Percentiles rank a stretch among this genome's conserved stretches.
phyloP scores from a whole-genome alignment of 2,329 filamentous ascomycete genomes.

The Epichloe festucae region DNA sequence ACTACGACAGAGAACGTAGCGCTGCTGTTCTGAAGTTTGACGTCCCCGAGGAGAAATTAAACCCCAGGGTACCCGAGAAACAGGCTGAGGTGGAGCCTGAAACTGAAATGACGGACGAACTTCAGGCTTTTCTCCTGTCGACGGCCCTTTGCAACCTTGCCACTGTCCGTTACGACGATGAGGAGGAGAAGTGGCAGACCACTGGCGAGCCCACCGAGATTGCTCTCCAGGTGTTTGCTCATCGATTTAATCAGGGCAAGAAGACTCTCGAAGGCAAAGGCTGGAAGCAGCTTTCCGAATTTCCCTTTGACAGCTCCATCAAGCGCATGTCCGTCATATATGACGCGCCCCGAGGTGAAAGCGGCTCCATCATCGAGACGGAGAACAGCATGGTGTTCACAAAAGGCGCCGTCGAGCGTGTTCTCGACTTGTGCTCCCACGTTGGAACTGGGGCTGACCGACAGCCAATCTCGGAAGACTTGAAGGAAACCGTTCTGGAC shows the following conservation, averaged over 20 bases:
- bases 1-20: constrained; percentile 48
- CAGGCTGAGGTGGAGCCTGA: constrained; percentile 21
- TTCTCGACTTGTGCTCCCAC: constrained; percentile 42
- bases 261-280: constrained; percentile 35
- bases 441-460: constrained; percentile 29
- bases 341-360: constrained; percentile 31
- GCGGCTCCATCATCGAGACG: constrained; percentile 23
- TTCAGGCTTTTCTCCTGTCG: constrained; percentile 38
- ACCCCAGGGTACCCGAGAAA: constrained; percentile 15
- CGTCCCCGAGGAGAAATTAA: constrained; percentile 43
- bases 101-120: constrained; percentile 34
- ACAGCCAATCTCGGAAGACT: constrained; percentile 35
- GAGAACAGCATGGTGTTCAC: constrained; percentile 40
- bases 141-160: constrained; percentile 53
- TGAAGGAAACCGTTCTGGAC: constrained; percentile 35
- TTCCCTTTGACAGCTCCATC: constrained; percentile 66
- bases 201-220: constrained; percentile 64
- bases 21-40: constrained; percentile 49
- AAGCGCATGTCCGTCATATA: constrained; percentile 75
- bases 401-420: constrained; percentile 49
- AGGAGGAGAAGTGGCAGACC: constrained; percentile 48
- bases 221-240: constrained; percentile 61
- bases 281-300: constrained; percentile 56
- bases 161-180: constrained; percentile 42
- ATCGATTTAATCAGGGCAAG: constrained; percentile 50